Conservation (phyloP, 2,329 filamentous ascomycete species). For the Cordyceps tenuipes region DNA sequence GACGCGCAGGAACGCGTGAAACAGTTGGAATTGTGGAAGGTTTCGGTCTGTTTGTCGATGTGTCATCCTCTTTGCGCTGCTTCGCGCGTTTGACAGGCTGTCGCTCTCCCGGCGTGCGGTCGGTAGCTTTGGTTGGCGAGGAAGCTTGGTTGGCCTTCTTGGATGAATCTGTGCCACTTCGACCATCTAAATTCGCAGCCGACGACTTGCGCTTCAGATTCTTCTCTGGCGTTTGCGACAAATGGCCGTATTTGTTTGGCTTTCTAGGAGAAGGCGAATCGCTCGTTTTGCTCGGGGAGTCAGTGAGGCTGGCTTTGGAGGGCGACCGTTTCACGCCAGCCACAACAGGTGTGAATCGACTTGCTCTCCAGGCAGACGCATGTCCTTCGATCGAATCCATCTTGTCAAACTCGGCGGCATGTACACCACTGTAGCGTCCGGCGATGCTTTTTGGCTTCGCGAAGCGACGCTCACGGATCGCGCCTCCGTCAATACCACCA, state of each 20-base stretch:
- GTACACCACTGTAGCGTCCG: constrained; percentile 72
- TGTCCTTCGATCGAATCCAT: constrained; percentile 95
- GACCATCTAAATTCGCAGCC: constrained; percentile 25
- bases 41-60: constrained; percentile 35
- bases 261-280: neutral
- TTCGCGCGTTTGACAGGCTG: constrained; percentile 61
- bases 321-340: constrained; percentile 31
- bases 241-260: constrained; percentile 15
- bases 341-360: constrained; percentile 40
- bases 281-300: constrained; percentile 45
- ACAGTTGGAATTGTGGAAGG: neutral
- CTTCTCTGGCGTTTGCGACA: constrained; percentile 23
- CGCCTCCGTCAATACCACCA: constrained; percentile 32
- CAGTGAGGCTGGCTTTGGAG: constrained; percentile 46
- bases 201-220: constrained; percentile 26
- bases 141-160: constrained; percentile 21
- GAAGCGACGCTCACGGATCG: constrained; percentile 55
- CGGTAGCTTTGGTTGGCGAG: constrained; percentile 14
- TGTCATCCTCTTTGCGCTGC: constrained; percentile 58
- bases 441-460: constrained; percentile 71
- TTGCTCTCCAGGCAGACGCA: constrained; percentile 65
- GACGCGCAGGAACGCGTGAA: constrained; percentile 25
- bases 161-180: constrained; percentile 14
- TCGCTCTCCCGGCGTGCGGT: constrained; percentile 20
- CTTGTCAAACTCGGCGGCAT: constrained; percentile 87